Conservation (phyloP, 371 early-diverging fungal genomes). For the Apophysomyces variabilis region DNA sequence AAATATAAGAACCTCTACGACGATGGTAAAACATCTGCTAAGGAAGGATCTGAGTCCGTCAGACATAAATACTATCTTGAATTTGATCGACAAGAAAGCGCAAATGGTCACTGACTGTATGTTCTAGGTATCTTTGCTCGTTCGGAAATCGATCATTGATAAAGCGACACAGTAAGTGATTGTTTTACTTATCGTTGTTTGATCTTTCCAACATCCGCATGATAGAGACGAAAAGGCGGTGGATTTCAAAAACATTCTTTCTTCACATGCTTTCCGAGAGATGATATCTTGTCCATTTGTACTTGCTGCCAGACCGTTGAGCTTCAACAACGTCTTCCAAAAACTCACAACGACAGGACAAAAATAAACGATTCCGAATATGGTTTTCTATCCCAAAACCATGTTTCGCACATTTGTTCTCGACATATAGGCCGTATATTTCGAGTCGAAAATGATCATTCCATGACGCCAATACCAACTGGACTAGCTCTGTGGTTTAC, state of each 20-base stretch:
- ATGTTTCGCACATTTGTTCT: background rate
- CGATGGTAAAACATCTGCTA: constrained; percentile 1
- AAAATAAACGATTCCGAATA: background rate
- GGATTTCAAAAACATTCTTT: background rate
- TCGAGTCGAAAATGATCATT: background rate
- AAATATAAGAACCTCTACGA: constrained; percentile 1
- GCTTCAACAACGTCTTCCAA: constrained; percentile 1
- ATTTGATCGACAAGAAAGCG: background rate
- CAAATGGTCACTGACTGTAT: background rate
- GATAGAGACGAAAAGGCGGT: background rate
- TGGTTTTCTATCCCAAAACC: background rate
- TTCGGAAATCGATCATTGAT: background rate
- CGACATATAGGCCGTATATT: background rate
- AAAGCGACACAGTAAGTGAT: background rate
- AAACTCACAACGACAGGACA: background rate
- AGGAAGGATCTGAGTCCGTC: background rate
- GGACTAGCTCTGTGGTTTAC: too few species aligned
- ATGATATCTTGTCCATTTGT: background rate
- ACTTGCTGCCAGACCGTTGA: background rate
- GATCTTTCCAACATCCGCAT: background rate
- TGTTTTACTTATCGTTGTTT: background rate
- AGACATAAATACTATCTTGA: background rate
- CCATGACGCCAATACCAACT: constrained; percentile 4
- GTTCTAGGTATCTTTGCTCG: background rate
- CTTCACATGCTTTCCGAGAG: background rate